phyloP scores from a whole-genome alignment of 2,329 filamentous ascomycete species.

The Fusarium buxicola region DNA sequence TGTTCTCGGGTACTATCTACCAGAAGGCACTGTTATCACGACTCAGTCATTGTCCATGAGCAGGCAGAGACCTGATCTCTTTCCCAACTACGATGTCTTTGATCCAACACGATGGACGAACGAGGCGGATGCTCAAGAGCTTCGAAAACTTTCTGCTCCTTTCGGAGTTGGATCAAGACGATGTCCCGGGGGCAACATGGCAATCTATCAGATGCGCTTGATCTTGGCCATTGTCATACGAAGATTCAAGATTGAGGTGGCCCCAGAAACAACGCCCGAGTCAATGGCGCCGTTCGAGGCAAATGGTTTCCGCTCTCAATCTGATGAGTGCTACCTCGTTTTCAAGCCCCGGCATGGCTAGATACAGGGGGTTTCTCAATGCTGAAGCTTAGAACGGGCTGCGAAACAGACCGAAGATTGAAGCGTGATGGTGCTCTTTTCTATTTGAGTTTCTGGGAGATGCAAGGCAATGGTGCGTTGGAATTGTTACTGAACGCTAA shows the following conservation, averaged over 20 bases:
- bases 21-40: constrained; percentile 29
- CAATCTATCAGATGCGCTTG: constrained; percentile 8
- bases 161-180: constrained; percentile 6
- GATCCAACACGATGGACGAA: constrained; percentile 31
- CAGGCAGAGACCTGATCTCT: constrained; percentile 33
- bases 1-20: constrained; percentile 30
- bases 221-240: background rate
- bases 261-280: constrained; percentile 30
- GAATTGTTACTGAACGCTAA: too few species aligned
- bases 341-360: constrained; percentile 3
- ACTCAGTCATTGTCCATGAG: constrained; percentile 37
- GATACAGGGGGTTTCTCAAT: too few species aligned
- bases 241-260: background rate
- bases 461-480: too few species aligned
- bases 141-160: background rate
- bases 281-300: constrained; percentile 34
- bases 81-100: constrained; percentile 31
- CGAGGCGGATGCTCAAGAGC: background rate
- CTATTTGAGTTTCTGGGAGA: too few species aligned
- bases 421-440: too few species aligned
- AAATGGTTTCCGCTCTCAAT: constrained; percentile 30
- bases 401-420: too few species aligned
- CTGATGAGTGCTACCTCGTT: constrained; percentile 27
- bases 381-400: too few species aligned
- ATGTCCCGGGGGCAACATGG: constrained; percentile 8